Base-by-base conservation (phyloP, 345 rosid species). In the Zanthoxylum bungeanum region DNA sequence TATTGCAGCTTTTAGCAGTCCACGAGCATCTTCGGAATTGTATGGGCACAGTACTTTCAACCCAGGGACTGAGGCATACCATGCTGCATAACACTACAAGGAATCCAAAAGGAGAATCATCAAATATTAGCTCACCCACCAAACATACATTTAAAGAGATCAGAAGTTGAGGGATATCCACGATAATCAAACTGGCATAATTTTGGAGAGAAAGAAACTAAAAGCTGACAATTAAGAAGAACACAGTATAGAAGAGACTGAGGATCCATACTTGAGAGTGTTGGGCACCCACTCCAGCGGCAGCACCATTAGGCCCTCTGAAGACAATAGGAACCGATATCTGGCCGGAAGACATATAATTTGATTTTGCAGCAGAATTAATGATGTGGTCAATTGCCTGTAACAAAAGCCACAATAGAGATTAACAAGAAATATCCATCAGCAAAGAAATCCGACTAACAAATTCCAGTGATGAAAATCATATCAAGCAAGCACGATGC, bases 241-340 rank as follows among this genome's bases (percentile, higher is more conserved):
- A 31, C 9, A 1, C 9, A 1, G 17, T 7, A 27, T 53, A 73
- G 60, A 71, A 72, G 12, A 61, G 44, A 60, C 34, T 33, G 17
- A 65, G 51, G 25, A 60, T 71, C 49, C 78, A 73, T 84, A 86
- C 97, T 11, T 94, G 98, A 73, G 98, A 94, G 79, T 94, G 98
- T 71, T 94, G 98, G 65, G 98, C 99, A 68, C 91, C 99, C 58
- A 95, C 98, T 82, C 98, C 99, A 65, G 98, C 97, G 72, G 99
- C 98, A 44, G 95, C 95, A 76, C 98, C 98, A 84, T 94, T 94
- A 59, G 98, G 97, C 73, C 98, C 97, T 78, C 98, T 87, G 74
- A 92, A 92, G 68, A 94, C 98, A 58, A 92, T 90, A 60, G 98
- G 91, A 58, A 86, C 98, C 14, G 81, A 67, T 7, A 94, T 77